phyloP scores from a whole-genome alignment of 2,329 filamentous ascomycete genomes.

The Cladophialophora psammophila region DNA sequence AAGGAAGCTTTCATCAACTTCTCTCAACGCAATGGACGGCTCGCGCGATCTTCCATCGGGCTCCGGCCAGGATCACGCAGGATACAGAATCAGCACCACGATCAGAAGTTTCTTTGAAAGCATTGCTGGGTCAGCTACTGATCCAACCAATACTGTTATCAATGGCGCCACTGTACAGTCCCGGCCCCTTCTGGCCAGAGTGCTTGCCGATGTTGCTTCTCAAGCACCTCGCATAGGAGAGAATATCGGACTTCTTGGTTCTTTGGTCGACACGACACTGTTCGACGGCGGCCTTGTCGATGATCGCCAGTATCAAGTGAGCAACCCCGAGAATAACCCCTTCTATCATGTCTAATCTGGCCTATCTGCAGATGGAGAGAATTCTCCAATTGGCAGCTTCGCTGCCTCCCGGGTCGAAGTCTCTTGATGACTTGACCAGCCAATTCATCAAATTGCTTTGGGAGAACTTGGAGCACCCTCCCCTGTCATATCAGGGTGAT shows the following conservation, averaged over 20 bases:
- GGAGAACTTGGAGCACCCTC: constrained; percentile 46
- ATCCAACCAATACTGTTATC: constrained; percentile 41
- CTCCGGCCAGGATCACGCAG: constrained; percentile 14
- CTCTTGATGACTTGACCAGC: constrained; percentile 40
- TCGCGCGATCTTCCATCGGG: constrained; percentile 22
- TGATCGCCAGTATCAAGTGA: constrained; percentile 41
- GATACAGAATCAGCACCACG: constrained; percentile 25
- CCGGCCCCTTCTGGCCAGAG: constrained; percentile 31
- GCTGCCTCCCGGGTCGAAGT: constrained; percentile 40
- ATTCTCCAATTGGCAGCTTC: constrained; percentile 40
- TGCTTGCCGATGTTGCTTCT: constrained; percentile 38
- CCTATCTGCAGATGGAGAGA: constrained; percentile 38
- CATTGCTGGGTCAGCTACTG: constrained; percentile 33
- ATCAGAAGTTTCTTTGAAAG: constrained; percentile 35
- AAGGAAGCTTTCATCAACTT: constrained; percentile 33
- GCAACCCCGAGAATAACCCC: not conserved
- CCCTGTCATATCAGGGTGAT: constrained; percentile 45
- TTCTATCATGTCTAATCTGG: constrained; percentile 4
- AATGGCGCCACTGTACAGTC: constrained; percentile 37
- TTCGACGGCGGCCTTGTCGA: constrained; percentile 41
- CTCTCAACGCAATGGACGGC: constrained; percentile 32
- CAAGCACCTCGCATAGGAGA: constrained; percentile 38
- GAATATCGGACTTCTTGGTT: constrained; percentile 38
- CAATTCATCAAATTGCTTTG: constrained; percentile 45
- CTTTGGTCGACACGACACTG: constrained; percentile 39